Percentiles rank a stretch among this genome's conserved stretches.
phyloP scores from a whole-genome alignment of 2,329 filamentous ascomycete species.

The Nannizziopsis barbatae region DNA sequence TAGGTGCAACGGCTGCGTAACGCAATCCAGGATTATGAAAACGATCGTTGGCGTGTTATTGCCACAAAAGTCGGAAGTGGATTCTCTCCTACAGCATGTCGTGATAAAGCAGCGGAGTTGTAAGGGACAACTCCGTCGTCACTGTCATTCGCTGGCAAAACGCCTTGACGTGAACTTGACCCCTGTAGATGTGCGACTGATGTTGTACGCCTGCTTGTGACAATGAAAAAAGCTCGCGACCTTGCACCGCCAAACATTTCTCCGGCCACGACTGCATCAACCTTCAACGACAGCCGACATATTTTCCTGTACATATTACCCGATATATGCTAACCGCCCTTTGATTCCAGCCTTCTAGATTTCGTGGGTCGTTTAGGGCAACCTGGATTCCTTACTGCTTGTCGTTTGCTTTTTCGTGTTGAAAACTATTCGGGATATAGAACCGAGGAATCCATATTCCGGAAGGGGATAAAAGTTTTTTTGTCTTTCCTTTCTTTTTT shows the following conservation, averaged over 20 bases:
- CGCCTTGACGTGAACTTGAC: constrained; percentile 2
- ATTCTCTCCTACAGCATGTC: constrained; percentile 77
- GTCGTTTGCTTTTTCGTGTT: constrained; percentile 7
- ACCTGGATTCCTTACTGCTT: constrained; percentile 2
- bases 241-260: neutral
- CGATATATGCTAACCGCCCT: constrained; percentile 1
- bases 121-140: constrained; percentile 7
- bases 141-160: constrained; percentile 1
- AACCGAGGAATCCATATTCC: constrained; percentile 7
- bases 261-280: constrained; percentile 5
- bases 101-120: constrained; percentile 63
- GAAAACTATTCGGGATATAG: constrained; percentile 8
- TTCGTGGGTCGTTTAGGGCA: constrained; percentile 2
- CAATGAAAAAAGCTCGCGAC: constrained; percentile 6
- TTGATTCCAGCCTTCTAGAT: neutral
- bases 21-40: constrained; percentile 34
- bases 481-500: constrained; percentile 1
- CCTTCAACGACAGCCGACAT: constrained; percentile 2
- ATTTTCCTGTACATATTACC: constrained; percentile 6
- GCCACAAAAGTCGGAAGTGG: constrained; percentile 83
- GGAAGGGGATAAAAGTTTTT: too few relatives aligned
- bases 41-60: constrained; percentile 83
- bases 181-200: constrained; percentile 13
- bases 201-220: constrained; percentile 12
- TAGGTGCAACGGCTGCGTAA: constrained; percentile 31